A percentile compares a stretch with the other conserved stretches of the same genome.
phyloP scores from a whole-genome alignment of 352 stramenopile species.

The Phytopythium aichiense region DNA sequence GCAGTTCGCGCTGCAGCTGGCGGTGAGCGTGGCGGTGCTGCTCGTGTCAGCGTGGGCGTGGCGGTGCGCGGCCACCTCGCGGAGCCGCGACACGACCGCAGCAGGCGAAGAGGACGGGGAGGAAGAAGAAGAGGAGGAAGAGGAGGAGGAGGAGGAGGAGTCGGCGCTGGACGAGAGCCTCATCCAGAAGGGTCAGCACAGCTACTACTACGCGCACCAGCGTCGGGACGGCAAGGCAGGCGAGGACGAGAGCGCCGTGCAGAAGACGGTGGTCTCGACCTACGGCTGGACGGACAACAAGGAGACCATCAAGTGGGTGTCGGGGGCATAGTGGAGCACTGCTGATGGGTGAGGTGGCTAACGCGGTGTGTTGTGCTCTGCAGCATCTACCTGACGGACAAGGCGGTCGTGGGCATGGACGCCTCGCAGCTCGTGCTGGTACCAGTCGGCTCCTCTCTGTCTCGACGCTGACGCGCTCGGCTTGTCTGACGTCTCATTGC shows the following conservation, averaged over 20 bases:
- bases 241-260: conserved; percentile 16
- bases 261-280: conserved; percentile 61
- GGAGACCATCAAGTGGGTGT: conserved; percentile 48
- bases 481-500: neutral
- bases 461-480: neutral
- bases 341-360: neutral
- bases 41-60: conserved; percentile 35
- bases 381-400: conserved; percentile 80
- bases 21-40: conserved; percentile 24
- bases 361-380: conserved; percentile 2
- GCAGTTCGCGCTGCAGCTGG: conserved; percentile 34
- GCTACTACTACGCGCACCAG: conserved; percentile 84
- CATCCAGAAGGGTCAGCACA: conserved; percentile 67
- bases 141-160: conserved; percentile 7
- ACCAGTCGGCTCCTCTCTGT: conserved; percentile 8
- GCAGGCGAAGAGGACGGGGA: conserved; percentile 10
- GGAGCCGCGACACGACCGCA: conserved; percentile 6
- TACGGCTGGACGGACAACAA: conserved; percentile 81
- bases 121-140: conserved; percentile 1
- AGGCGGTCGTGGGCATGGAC: conserved; percentile 42
- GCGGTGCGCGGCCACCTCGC: conserved; percentile 30
- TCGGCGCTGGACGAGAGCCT: conserved; percentile 62
- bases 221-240: conserved; percentile 19
- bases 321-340: neutral
- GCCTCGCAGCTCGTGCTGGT: conserved; percentile 66